Evolutionary conservation across 169 alveolate genomes (phyloP).

Genomic region (Eimeria maxima): DNA sequence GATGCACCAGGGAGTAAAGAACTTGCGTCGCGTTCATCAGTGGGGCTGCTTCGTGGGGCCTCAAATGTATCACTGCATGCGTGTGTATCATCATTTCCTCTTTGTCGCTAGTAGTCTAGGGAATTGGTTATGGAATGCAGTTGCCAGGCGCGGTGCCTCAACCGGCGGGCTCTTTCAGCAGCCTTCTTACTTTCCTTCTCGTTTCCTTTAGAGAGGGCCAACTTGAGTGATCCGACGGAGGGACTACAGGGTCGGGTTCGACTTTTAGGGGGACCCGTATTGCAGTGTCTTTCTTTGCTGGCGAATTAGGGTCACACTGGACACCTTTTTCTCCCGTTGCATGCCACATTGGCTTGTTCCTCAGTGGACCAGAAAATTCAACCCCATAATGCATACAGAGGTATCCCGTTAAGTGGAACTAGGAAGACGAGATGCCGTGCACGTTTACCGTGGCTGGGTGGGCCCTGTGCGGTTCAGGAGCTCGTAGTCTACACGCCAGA

Average conservation of each 20-base stretch:
- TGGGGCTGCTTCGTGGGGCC: neutral
- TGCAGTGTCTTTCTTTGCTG: neutral
- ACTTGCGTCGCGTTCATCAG: neutral
- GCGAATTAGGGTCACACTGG: neutral
- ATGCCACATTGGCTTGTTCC: neutral
- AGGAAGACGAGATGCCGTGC: neutral
- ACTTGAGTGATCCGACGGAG: neutral
- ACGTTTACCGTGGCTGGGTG: conserved; percentile 29
- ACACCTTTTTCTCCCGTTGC: neutral
- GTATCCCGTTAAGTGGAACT: neutral
- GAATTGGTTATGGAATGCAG: neutral
- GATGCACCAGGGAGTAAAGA: no score
- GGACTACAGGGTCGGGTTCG: neutral
- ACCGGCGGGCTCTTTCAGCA: neutral
- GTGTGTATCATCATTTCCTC: neutral
- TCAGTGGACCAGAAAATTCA: neutral
- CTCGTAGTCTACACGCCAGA: neutral
- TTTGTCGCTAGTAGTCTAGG: neutral
- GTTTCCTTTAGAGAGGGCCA: neutral
- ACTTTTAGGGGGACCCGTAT: neutral
- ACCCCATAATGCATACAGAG: neutral
- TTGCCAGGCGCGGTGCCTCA: neutral
- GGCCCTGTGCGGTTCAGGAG: conserved; percentile 9
- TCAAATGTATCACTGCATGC: neutral
- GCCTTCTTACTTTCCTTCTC: neutral